These are phyloP conservation scores for Azolla pinnata DNA, from an alignment of 75 land plant species.

Conservation along the genomic window DNA sequence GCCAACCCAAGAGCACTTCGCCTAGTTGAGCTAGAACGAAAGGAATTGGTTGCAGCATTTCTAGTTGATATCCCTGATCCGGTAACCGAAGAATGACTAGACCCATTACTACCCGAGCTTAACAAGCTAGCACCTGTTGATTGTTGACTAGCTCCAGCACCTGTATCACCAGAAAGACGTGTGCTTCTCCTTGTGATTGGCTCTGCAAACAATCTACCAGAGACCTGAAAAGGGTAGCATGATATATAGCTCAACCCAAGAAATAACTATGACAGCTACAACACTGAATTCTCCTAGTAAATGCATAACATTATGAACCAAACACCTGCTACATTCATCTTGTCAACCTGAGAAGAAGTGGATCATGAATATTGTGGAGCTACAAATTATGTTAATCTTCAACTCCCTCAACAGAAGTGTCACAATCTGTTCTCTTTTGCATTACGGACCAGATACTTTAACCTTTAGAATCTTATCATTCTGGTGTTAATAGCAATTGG, in stretches of 20 bases:
- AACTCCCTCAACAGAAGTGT: no score
- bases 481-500: no score
- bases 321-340: background rate
- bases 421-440: no score
- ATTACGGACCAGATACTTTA: no score
- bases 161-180: conserved; percentile 62
- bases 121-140: conserved; percentile 3
- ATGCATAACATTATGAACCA: background rate
- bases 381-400: no score
- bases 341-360: no score
- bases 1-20: conserved; percentile 38
- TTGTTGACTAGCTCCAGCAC: conserved; percentile 22
- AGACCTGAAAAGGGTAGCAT: conserved; percentile 33
- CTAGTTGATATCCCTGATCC: conserved; percentile 39
- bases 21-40: conserved; percentile 49
- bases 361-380: no score
- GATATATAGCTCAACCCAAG: background rate
- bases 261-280: no score
- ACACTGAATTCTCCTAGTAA: no score
- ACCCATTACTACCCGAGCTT: conserved; percentile 46
- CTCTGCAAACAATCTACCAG: conserved; percentile 81
- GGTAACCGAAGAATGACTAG: conserved; percentile 32
- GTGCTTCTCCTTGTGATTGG: conserved; percentile 66
- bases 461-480: no score
- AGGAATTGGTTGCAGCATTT: conserved; percentile 19